Conservation (phyloP, 495 filamentous ascomycete species). For the Articulospora tetracladia region DNA sequence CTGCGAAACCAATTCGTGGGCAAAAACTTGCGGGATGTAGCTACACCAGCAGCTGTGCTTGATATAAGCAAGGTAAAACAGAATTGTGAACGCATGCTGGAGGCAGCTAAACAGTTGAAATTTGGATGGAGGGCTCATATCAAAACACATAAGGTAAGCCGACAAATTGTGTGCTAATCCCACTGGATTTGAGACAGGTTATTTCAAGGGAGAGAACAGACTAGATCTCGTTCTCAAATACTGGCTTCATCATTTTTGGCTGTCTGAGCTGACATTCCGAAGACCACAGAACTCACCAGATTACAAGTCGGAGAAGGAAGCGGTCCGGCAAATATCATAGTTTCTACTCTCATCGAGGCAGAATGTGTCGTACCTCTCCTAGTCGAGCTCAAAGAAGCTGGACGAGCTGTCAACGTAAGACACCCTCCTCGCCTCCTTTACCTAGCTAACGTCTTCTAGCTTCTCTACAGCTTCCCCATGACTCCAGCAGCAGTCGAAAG, state of each 20-base stretch:
- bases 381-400: conserved; percentile 46
- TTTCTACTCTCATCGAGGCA: conserved; percentile 76
- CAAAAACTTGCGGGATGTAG: conserved; percentile 54
- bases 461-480: conserved; percentile 75
- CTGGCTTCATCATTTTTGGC: no score
- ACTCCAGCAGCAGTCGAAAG: conserved; percentile 56
- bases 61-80: conserved; percentile 61
- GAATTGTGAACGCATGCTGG: conserved; percentile 74
- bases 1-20: conserved; percentile 53
- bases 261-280: not conserved
- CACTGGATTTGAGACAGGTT: no score
- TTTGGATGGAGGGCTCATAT: conserved; percentile 77
- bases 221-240: no score
- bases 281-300: conserved; percentile 70
- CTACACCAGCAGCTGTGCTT: conserved; percentile 65
- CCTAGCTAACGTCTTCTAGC: conserved; percentile 31
- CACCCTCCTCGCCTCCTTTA: not conserved
- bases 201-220: no score
- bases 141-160: conserved; percentile 77
- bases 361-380: conserved; percentile 64
- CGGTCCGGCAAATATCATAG: conserved; percentile 60
- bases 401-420: conserved; percentile 54
- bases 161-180: no score
- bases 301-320: conserved; percentile 63
- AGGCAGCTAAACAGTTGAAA: conserved; percentile 51